These are phyloP conservation scores for Cardiosporidium cionae DNA, from an alignment of 169 alveolate species.

Conservation along the genomic window DNA sequence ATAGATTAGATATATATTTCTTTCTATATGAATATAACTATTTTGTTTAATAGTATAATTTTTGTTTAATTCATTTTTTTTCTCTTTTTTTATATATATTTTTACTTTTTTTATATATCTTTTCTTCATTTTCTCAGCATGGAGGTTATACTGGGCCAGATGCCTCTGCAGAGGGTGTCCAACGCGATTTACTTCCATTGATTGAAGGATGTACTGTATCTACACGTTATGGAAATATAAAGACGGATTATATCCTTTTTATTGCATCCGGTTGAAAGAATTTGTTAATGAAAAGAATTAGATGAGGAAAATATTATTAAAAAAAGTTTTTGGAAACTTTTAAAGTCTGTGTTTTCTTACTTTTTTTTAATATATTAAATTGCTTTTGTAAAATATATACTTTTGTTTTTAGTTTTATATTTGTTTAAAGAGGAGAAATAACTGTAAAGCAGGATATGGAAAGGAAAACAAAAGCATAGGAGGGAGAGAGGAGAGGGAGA, in stretches of 20 bases:
- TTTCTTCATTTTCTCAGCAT: no score
- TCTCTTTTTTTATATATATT: no score
- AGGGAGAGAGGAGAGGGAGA: no score
- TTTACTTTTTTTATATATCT: no score
- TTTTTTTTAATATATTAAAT: background rate
- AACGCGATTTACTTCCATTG: constrained; percentile 76
- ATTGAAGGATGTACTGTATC: constrained; percentile 75
- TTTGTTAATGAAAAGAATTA: background rate
- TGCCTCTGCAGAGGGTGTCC: constrained; percentile 82
- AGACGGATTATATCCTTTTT: constrained; percentile 74
- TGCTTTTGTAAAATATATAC: no score
- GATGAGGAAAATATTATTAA: background rate
- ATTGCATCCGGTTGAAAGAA: constrained; percentile 52
- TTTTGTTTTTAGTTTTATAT: no score
- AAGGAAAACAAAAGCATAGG: no score
- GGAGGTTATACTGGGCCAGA: constrained; percentile 52
- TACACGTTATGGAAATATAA: constrained; percentile 67
- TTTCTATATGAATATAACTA: background rate
- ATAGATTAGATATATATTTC: background rate
- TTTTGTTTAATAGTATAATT: no score
- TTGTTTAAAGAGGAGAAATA: no score
- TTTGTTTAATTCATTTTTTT: no score
- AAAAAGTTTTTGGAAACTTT: background rate
- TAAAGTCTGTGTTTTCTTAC: background rate
- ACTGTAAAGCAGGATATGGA: no score